Evolutionary conservation across 148 eudicot genomes (phyloP).

Genomic region (Spergularia bocconei): DNA sequence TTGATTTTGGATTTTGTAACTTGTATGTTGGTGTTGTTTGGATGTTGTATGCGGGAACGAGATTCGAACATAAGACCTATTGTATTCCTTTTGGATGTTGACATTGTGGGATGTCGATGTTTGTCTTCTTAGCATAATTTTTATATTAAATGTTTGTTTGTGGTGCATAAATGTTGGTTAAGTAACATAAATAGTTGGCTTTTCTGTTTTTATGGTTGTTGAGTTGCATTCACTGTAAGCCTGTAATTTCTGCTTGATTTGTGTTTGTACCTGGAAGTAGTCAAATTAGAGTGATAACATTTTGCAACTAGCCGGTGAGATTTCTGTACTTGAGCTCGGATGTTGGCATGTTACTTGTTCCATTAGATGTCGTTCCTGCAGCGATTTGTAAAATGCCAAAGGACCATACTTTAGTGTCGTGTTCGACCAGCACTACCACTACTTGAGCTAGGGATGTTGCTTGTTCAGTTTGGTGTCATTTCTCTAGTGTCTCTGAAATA

Average conservation of each 20-base stretch:
- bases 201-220: not conserved
- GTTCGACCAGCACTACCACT: too few relatives aligned
- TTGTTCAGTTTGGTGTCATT: not conserved
- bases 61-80: too few relatives aligned
- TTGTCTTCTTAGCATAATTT: not conserved
- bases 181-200: not conserved
- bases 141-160: not conserved
- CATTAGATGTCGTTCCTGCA: too few relatives aligned
- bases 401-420: too few relatives aligned
- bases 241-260: not conserved
- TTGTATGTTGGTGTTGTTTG: too few relatives aligned
- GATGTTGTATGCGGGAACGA: too few relatives aligned
- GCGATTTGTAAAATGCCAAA: too few relatives aligned
- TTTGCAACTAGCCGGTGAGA: not conserved
- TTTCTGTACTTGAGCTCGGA: not conserved
- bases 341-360: not conserved
- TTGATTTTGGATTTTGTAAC: too few relatives aligned
- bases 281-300: not conserved
- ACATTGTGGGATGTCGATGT: not conserved
- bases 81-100: not conserved
- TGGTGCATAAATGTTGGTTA: not conserved
- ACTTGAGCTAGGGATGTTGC: constrained; percentile 2
- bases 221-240: constrained; percentile 1
- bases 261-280: not conserved
- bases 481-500: too few relatives aligned